These are phyloP conservation scores for Cutaneotrichosporon dermatis DNA, from an alignment of 1,284 basidiomycete species.

Conservation along the genomic window DNA sequence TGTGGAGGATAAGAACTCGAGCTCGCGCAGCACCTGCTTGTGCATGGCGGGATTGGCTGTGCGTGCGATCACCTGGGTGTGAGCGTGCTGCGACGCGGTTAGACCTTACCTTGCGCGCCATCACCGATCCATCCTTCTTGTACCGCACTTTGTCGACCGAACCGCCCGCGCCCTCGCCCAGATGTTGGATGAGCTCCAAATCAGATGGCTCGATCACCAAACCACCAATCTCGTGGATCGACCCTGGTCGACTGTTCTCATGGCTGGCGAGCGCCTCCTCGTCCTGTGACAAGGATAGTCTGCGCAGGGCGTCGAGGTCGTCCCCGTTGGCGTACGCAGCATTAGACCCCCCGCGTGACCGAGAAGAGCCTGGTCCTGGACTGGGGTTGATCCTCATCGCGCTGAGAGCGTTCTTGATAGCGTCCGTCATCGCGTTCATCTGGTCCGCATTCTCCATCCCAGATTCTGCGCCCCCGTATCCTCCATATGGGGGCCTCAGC, in stretches of 20 bases:
- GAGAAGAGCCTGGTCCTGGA: background rate
- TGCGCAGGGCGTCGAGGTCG: slow-evolving; percentile 2
- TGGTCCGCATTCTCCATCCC: slow-evolving; percentile 3
- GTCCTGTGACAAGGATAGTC: background rate
- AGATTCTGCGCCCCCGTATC: slow-evolving; percentile 1
- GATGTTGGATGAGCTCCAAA: slow-evolving; percentile 56
- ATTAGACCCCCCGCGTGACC: background rate
- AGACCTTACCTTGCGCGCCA: slow-evolving; percentile 94
- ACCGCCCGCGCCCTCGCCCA: slow-evolving; percentile 95
- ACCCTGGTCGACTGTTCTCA: background rate
- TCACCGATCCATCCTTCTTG: slow-evolving; percentile 56
- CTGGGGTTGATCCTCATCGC: slow-evolving; percentile 22
- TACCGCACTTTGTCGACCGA: slow-evolving; percentile 86
- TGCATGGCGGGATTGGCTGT: slow-evolving; percentile 79
- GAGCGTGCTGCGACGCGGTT: too few species aligned
- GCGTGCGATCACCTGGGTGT: slow-evolving; percentile 75
- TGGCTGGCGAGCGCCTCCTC: background rate
- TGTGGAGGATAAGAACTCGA: slow-evolving; percentile 81
- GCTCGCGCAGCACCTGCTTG: slow-evolving; percentile 87
- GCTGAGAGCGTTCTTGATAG: slow-evolving; percentile 33
- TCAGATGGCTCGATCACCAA: background rate
- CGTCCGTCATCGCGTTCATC: slow-evolving; percentile 40
- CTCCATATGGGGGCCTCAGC: background rate
- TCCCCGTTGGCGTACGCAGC: background rate
- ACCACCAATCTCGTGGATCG: background rate